phyloP scores from a whole-genome alignment of 352 stramenopile genomes.

The Globisporangium iwayamae region DNA sequence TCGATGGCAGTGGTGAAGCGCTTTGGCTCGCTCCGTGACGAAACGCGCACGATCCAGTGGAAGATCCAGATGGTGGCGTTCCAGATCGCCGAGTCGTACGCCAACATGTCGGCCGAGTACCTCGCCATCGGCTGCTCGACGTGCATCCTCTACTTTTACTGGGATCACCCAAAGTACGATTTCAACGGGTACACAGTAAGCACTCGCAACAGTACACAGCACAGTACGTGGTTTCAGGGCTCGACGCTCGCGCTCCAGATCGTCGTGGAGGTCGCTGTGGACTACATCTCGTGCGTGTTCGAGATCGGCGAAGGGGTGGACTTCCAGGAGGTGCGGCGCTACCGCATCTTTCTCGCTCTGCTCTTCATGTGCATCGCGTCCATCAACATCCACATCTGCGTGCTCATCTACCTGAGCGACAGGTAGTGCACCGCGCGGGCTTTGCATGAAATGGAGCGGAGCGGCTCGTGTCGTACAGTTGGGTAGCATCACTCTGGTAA shows the following conservation, averaged over 20 bases:
- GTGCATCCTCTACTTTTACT: conserved; percentile 38
- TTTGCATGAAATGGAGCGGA: no score
- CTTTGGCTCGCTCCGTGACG: background rate
- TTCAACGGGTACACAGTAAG: background rate
- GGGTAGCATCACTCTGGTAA: no score
- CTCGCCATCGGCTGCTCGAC: conserved; percentile 44
- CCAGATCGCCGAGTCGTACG: conserved; percentile 36
- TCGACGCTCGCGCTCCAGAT: conserved; percentile 14
- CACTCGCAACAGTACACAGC: background rate
- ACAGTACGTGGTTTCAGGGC: background rate
- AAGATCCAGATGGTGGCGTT: conserved; percentile 23
- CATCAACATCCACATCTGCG: conserved; percentile 34
- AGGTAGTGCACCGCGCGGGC: background rate
- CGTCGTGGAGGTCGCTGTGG: conserved; percentile 11
- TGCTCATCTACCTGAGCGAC: conserved; percentile 18
- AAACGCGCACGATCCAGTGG: background rate
- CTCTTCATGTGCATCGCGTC: conserved; percentile 25
- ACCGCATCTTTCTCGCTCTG: conserved; percentile 24
- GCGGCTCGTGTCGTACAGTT: no score
- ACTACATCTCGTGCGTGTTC: conserved; percentile 9
- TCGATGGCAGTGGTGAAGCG: background rate
- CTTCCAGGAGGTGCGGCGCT: conserved; percentile 25
- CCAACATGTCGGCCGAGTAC: conserved; percentile 54
- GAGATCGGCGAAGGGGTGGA: conserved; percentile 9
- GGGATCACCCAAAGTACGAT: conserved; percentile 29